Evolutionary conservation across 805 yeast species (phyloP), one percentile per base, ranked within the genome.

Genomic region (Wickerhamiella dianesei): DNA sequence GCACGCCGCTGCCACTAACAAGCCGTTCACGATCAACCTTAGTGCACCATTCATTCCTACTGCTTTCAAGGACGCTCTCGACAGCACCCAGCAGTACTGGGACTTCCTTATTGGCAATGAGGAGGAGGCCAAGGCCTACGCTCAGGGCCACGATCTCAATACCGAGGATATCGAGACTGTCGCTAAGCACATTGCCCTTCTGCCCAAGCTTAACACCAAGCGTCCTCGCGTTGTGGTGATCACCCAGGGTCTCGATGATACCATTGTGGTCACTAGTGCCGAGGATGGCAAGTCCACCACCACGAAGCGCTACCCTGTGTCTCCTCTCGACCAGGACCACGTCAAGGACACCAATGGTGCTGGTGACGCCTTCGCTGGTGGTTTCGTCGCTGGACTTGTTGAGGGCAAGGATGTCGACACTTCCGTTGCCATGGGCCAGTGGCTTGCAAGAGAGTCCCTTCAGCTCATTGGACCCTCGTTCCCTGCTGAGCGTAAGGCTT

Each of bases 301-400:
- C 40, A 58, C 72, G 36, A 66, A 72, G 52, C 72, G 70, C 60
- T 79, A 64, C 72, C 72, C 81, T 44, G 95, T 92, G 47, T 82
- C 76, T 56, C 75, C 80, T 49, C 76, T 92, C 60, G 82, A 75
- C 39, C 58, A 76, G 41, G 67, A 73, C 41, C 73, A 80, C 66
- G 74, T 92, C 50, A 79, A 74, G 49, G 99, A 92, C 72, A 85
- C 97, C 61, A 92, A 89, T 71, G 98, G 97, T 71, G 96, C 96
- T 41, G 96, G 96, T 67, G 96, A 88, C 64, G 95, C 96, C 13
- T 88, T 88, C 62, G 96, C 96, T 47, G 92, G 89, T 60, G 96
- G 96, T 48, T 88, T 88, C 66, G 66, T 85, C 54, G 94, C 94
- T 52, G 89, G 87, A 50, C 69, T 89, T 56, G 92, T 85, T 46